Conservation (phyloP, 257 asterid genomes). For the Knoxia roxburghii region DNA sequence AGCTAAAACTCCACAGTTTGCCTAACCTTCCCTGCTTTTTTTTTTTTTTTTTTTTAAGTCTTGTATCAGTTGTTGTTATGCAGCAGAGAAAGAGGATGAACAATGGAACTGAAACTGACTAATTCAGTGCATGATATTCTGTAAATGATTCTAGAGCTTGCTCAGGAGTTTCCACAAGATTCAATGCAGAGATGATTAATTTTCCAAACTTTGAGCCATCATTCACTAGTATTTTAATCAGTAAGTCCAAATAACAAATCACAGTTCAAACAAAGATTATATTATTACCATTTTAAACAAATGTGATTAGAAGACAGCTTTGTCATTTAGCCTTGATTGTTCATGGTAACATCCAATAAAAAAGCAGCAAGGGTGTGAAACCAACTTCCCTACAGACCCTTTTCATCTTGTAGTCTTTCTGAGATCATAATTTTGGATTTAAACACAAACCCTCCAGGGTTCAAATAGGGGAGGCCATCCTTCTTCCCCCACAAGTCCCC, state of each 20-base stretch:
- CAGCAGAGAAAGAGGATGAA: too few species aligned
- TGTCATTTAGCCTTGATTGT: conserved; percentile 54
- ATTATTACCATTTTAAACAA: conserved; percentile 20
- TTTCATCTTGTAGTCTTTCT: conserved; percentile 29
- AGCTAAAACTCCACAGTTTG: too few species aligned
- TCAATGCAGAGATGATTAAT: conserved; percentile 1
- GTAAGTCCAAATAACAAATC: conserved; percentile 30
- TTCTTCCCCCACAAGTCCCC: too few species aligned
- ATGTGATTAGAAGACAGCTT: conserved; percentile 42
- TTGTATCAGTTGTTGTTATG: too few species aligned
- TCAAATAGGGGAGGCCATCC: conserved; percentile 11
- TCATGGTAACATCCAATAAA: conserved; percentile 31
- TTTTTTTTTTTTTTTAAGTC: too few species aligned
- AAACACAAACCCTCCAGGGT: conserved; percentile 17
- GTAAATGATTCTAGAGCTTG: not conserved
- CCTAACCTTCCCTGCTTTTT: too few species aligned
- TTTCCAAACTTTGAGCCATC: conserved; percentile 6
- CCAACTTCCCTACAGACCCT: conserved; percentile 43
- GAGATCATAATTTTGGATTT: conserved; percentile 56
- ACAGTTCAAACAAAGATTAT: conserved; percentile 37
- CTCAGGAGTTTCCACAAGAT: conserved; percentile 8
- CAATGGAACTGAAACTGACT: too few species aligned
- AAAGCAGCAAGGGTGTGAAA: conserved; percentile 32
- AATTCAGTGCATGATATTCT: too few species aligned
- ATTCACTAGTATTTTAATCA: conserved; percentile 2